Evolutionary conservation across 108 stramenopile species (phyloP).

Genomic region (Licmophora abbreviata): DNA sequence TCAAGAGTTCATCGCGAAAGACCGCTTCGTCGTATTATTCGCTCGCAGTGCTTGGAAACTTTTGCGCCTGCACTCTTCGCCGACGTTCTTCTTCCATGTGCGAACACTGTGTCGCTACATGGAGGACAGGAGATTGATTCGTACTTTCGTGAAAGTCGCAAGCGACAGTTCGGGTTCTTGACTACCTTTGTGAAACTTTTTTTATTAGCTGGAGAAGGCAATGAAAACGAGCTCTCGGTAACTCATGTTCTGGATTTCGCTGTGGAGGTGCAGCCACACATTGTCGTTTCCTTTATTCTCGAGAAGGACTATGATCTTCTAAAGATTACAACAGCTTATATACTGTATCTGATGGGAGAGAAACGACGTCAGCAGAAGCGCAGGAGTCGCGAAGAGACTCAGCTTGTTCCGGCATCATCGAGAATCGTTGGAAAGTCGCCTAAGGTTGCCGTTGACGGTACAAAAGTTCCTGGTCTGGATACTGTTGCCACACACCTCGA

Average conservation of each 20-base stretch:
- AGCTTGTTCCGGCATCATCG: not conserved
- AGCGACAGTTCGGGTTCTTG: constrained; percentile 1
- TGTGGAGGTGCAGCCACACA: constrained; percentile 12
- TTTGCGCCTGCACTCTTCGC: constrained; percentile 9
- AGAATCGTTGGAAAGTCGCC: not conserved
- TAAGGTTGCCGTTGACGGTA: not conserved
- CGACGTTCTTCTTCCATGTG: constrained; percentile 6
- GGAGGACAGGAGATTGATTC: not conserved
- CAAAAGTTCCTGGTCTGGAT: constrained; percentile 2
- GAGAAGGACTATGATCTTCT: constrained; percentile 31
- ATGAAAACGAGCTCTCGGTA: too few species aligned
- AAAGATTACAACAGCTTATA: constrained; percentile 17
- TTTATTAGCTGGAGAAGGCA: not conserved
- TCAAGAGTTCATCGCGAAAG: not conserved
- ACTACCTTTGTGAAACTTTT: not conserved
- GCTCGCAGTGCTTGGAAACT: not conserved
- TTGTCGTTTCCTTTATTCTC: constrained; percentile 23
- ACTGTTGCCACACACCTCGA: constrained; percentile 21
- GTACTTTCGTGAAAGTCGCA: not conserved
- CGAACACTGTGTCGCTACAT: not conserved
- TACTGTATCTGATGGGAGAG: constrained; percentile 19
- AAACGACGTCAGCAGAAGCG: constrained; percentile 1
- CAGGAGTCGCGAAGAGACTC: not conserved
- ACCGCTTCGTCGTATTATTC: not conserved
- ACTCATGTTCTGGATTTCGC: not conserved